Conservation (phyloP, 2,329 filamentous ascomycete species). For the Coniochaeta hoffmannii region DNA sequence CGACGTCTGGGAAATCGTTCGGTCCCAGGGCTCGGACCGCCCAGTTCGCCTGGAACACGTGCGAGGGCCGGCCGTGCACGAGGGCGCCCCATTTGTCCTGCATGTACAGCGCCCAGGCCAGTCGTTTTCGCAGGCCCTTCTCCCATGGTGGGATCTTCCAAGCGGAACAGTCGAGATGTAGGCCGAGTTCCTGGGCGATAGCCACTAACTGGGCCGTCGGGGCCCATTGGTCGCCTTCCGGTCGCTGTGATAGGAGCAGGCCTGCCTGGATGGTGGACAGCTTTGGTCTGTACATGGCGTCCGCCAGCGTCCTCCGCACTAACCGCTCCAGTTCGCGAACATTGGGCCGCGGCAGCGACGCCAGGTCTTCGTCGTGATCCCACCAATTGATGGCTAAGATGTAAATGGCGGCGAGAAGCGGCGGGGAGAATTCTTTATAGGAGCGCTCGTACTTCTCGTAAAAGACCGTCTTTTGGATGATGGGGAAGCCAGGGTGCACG, state of each 20-base stretch:
- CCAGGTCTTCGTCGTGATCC: constrained; percentile 63
- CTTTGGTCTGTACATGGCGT: constrained; percentile 76
- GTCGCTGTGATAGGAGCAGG: constrained; percentile 64
- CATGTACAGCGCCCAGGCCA: constrained; percentile 90
- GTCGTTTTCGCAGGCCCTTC: constrained; percentile 71
- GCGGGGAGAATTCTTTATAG: constrained; percentile 66
- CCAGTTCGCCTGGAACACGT: constrained; percentile 65
- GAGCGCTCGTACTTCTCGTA: constrained; percentile 69
- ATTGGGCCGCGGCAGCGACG: constrained; percentile 59
- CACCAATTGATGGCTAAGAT: constrained; percentile 85
- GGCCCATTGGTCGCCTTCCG: constrained; percentile 74
- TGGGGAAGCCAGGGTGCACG: constrained; percentile 74
- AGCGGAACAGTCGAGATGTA: constrained; percentile 78
- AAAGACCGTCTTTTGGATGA: constrained; percentile 75
- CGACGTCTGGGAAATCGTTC: constrained; percentile 67
- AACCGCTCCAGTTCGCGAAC: constrained; percentile 66
- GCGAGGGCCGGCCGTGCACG: constrained; percentile 78
- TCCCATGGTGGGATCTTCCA: constrained; percentile 92
- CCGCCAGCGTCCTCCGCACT: constrained; percentile 55
- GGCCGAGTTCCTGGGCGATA: constrained; percentile 76
- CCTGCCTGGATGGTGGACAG: constrained; percentile 74
- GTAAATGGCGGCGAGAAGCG: constrained; percentile 73
- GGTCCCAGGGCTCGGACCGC: constrained; percentile 59
- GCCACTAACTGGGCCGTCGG: constrained; percentile 83
- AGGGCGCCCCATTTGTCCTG: constrained; percentile 83